phyloP scores from a whole-genome alignment of 306 rosid species.

The Quercus robur region DNA sequence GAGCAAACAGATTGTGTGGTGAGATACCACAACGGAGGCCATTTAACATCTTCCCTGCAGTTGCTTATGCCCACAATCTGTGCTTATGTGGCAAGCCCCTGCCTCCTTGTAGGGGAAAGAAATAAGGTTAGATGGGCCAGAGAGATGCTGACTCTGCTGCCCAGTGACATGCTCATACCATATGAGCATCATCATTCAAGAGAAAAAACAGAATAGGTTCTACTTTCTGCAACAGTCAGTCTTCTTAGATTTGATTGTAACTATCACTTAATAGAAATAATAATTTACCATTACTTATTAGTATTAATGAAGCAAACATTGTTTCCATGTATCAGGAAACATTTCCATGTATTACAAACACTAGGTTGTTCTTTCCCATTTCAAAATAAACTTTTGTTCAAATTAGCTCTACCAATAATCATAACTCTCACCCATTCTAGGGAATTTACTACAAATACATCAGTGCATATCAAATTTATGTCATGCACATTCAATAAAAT shows the following conservation, averaged over 20 bases:
- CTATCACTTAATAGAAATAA: neutral
- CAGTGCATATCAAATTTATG: neutral
- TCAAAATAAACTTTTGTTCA: neutral
- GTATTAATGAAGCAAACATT: neutral
- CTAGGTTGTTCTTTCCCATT: neutral
- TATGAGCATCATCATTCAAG: constrained; percentile 29
- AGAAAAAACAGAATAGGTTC: constrained; percentile 27
- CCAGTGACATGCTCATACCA: constrained; percentile 31
- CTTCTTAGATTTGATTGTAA: neutral
- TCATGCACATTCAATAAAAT: neutral
- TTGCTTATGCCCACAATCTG: constrained; percentile 80
- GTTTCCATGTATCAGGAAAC: no score
- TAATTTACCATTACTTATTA: neutral
- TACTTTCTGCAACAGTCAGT: neutral
- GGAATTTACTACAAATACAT: neutral
- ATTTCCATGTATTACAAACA: neutral
- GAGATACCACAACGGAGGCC: constrained; percentile 92
- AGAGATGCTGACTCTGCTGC: constrained; percentile 52
- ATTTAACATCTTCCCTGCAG: constrained; percentile 67
- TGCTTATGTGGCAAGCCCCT: constrained; percentile 91
- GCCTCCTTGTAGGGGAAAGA: constrained; percentile 64
- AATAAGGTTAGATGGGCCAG: constrained; percentile 42
- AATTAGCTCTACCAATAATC: no score
- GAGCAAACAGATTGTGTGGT: constrained; percentile 89
- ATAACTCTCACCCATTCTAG: neutral